Evolutionary conservation across 2,329 filamentous ascomycete genomes (phyloP), one percentile per base, ranked within the genome.

Genomic region (Huntiella abstrusa): DNA sequence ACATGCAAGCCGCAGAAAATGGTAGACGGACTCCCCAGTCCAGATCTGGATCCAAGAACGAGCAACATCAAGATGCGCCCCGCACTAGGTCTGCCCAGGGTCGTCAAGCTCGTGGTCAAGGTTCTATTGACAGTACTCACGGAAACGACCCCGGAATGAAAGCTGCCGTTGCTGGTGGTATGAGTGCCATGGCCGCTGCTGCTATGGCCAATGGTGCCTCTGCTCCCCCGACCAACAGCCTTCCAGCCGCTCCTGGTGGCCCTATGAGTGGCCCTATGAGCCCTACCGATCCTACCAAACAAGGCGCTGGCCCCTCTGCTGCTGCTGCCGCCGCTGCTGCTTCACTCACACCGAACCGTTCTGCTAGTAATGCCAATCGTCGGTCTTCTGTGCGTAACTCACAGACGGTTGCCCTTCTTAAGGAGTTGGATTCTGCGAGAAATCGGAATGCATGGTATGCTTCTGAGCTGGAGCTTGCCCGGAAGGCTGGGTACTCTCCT

Each of bases 391-490:
- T 71, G 52, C 59, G 72, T 58, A 71, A 77, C 56, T 68, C 74
- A 5, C 76, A 80, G 53, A 80, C 80, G 1, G 80, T 83, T 52
- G 77, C 82, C 0, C 61, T 95, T 10, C 68, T 84, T 11, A 88
- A 91, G 58, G 91, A 98, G 58, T 69, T 98, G 2, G 88, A 98
- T 58, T 70, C 77, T 6, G 73, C 80, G 3, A 83, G 84, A 55
- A 91, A 81, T 56, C 76, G 83, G 44, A 96, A 94, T 62, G 88
- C 88, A 0, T 98, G 91, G 91, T 95, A 93, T 60, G 85, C 86
- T 5, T 95, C 88, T 0, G 91, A 98, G 62, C 68, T 98, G 40
- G 85, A 93, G 49, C 67, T 98, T 52, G 92, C 91, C 5, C 77
- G 83, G 43, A 94, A 94, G 62, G 76, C 84, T 36, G 91, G 91